Base-by-base conservation (phyloP, 352 stramenopile species). In the Globisporangium acanthophoron region DNA sequence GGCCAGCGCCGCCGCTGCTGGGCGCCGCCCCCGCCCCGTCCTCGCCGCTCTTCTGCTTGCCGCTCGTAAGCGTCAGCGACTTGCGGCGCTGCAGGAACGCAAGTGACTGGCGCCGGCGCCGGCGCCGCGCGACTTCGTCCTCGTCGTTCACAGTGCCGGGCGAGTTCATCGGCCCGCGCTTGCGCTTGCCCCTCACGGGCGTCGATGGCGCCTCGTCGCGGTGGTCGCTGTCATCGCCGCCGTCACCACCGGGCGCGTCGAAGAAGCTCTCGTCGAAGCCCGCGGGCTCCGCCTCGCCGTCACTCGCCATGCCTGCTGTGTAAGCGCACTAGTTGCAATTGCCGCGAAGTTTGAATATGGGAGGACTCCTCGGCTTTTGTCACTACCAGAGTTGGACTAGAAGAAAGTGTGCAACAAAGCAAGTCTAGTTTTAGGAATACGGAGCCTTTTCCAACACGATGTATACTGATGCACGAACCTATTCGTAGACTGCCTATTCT, bases 61-160 rank as follows among this genome's bases (percentile, higher is more conserved):
- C 40, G 41, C 49, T 58, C 8, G 44, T 83, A 21, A 78, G 70
- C 37, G 80, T 90, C 8, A 93, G 66, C 27, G 80, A 91, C 44
- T 79, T 78, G 29, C 84, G 75, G 33, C 81, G 76, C 61, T 88
- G 76, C 63, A 86, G 77, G 51, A 87, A 90, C 24, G 74, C 74
- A n/a, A 87, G 71, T 45, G 79, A 90, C 57, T 85, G 74, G 15
- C 81, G 71, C 12, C 69, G 68, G 9, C 84, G 80, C 0, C 80
- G 78, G 1, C 83, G 68, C 3, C 79, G 75, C 48, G 76, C 70
- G 54, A 91, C 71, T 58, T 91, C 80, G 46, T 86, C 77, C 47
- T 91, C 79, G 39, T 90, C 82, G 56, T 76, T 74, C 29, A 70
- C 64, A 0, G 68, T 66, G 43, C 66, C 46, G 18, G 75, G 78